Evolutionary conservation across 2,329 filamentous ascomycete species (phyloP).

Genomic region (Septoria linicola): DNA sequence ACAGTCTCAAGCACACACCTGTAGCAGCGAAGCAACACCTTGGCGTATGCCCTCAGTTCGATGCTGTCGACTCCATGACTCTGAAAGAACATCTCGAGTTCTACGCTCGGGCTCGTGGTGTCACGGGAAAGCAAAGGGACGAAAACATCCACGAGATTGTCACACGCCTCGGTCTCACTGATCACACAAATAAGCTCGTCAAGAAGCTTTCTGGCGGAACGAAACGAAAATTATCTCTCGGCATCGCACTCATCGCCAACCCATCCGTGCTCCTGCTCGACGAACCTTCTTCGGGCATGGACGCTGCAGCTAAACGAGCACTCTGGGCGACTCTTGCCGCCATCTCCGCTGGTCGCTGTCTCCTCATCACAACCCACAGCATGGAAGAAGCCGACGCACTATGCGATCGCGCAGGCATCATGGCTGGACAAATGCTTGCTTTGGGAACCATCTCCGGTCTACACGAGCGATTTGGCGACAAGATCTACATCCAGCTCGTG

Average conservation of each 20-base stretch:
- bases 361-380: slow-evolving; percentile 87
- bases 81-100: slow-evolving; percentile 79
- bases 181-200: slow-evolving; percentile 70
- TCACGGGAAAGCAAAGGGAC: slow-evolving; percentile 59
- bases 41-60: slow-evolving; percentile 76
- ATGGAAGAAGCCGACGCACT: slow-evolving; percentile 93
- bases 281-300: slow-evolving; percentile 81
- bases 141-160: slow-evolving; percentile 74
- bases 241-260: slow-evolving; percentile 86
- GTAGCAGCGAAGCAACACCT: slow-evolving; percentile 70
- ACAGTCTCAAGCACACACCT: slow-evolving; percentile 68
- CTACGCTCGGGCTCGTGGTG: slow-evolving; percentile 77
- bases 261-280: slow-evolving; percentile 80
- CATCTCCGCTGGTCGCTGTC: slow-evolving; percentile 69
- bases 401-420: slow-evolving; percentile 75
- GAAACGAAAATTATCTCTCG: slow-evolving; percentile 80
- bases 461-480: slow-evolving; percentile 67
- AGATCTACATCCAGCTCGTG: slow-evolving; percentile 71
- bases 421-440: slow-evolving; percentile 75
- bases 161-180: slow-evolving; percentile 68
- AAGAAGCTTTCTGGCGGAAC: slow-evolving; percentile 80
- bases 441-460: slow-evolving; percentile 71
- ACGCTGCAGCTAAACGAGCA: slow-evolving; percentile 80
- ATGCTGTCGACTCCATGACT: slow-evolving; percentile 77
- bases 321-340: slow-evolving; percentile 82